Percentiles rank a stretch among this genome's conserved stretches.
Evolutionary conservation across 2,329 filamentous ascomycete genomes (phyloP).

Genomic region (Penicillium occitanis): DNA sequence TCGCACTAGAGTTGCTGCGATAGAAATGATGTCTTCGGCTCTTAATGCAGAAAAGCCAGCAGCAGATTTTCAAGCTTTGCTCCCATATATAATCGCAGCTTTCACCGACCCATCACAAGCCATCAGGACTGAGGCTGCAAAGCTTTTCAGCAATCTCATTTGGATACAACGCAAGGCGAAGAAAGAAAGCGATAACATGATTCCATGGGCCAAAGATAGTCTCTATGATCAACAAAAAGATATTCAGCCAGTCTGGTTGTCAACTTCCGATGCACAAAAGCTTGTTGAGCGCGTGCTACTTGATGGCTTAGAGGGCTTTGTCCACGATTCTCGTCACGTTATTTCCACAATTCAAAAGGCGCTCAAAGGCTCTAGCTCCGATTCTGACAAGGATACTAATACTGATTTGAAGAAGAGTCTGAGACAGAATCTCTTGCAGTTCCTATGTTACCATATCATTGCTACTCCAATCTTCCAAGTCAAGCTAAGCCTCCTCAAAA

Average conservation of each 20-base stretch:
- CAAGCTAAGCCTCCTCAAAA: slow-evolving; percentile 69
- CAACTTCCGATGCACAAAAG: slow-evolving; percentile 57
- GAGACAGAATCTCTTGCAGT: slow-evolving; percentile 66
- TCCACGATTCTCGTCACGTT: slow-evolving; percentile 74
- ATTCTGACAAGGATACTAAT: slow-evolving; percentile 34
- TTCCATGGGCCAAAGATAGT: slow-evolving; percentile 59
- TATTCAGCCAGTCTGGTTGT: slow-evolving; percentile 53
- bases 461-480: slow-evolving; percentile 66
- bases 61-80: slow-evolving; percentile 70
- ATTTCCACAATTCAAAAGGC: slow-evolving; percentile 61
- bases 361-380: slow-evolving; percentile 53
- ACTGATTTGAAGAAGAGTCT: slow-evolving; percentile 62
- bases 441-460: slow-evolving; percentile 70
- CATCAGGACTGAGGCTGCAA: slow-evolving; percentile 73
- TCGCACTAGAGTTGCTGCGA: slow-evolving; percentile 65
- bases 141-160: slow-evolving; percentile 61
- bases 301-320: slow-evolving; percentile 78
- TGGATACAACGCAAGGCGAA: slow-evolving; percentile 51
- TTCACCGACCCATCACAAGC: slow-evolving; percentile 73
- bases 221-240: slow-evolving; percentile 63
- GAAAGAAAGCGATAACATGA: slow-evolving; percentile 40
- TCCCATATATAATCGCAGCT: slow-evolving; percentile 78
- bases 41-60: slow-evolving; percentile 53
- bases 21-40: slow-evolving; percentile 62
- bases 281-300: slow-evolving; percentile 67